These are phyloP conservation scores for Globisporangium heterothallicum DNA, from an alignment of 352 stramenopile genomes.

Conservation along the genomic window DNA sequence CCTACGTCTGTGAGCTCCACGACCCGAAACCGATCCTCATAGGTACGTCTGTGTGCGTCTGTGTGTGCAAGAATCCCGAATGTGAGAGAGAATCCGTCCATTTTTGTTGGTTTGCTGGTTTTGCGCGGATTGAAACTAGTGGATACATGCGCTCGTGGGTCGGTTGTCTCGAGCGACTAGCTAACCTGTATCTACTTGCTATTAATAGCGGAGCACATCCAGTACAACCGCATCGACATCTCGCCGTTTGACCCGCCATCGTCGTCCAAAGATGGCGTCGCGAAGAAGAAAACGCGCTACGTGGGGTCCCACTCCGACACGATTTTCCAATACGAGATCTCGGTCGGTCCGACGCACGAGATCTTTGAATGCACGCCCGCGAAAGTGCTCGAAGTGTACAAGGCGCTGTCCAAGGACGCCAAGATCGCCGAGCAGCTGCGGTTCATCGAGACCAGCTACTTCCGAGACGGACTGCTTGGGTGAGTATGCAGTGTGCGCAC, in stretches of 20 bases:
- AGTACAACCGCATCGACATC: constrained; percentile 56
- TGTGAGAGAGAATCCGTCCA: too few species aligned
- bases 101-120: too few species aligned
- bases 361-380: constrained; percentile 64
- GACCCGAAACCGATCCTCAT: constrained; percentile 69
- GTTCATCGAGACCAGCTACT: constrained; percentile 69
- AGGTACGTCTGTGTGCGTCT: constrained; percentile 22
- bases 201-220: constrained; percentile 53
- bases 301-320: constrained; percentile 23
- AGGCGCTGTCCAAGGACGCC: constrained; percentile 42
- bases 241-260: constrained; percentile 25
- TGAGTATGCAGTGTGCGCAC: too few species aligned
- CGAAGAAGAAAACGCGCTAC: constrained; percentile 14
- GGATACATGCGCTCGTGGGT: too few species aligned
- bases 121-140: too few species aligned
- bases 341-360: constrained; percentile 40
- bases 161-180: neutral
- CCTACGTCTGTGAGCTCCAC: constrained; percentile 72
- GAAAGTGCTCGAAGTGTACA: constrained; percentile 52
- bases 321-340: constrained; percentile 65
- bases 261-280: constrained; percentile 12
- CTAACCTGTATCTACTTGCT: constrained; percentile 9
- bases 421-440: constrained; percentile 43
- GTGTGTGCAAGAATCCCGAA: neutral
- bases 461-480: constrained; percentile 52